Conservation (phyloP, 2,329 filamentous ascomycete species). For the Herpotrichia juniperi region DNA sequence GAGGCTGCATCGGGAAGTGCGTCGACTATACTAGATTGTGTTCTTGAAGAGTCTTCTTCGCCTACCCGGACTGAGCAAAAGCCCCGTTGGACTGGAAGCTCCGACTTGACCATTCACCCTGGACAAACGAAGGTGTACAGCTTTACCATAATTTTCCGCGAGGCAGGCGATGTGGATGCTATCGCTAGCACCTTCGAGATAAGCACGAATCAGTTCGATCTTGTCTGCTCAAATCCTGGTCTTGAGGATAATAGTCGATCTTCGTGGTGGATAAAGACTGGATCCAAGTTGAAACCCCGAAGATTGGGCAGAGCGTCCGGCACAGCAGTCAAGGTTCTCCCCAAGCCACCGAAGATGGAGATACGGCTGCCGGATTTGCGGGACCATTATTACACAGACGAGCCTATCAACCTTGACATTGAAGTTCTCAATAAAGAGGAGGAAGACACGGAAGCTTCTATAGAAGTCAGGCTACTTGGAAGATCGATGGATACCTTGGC, state of each 20-base stretch:
- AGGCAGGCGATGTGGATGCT: constrained; percentile 78
- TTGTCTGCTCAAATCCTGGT: constrained; percentile 68
- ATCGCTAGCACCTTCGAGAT: constrained; percentile 68
- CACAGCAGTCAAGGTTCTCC: constrained; percentile 72
- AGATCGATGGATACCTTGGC: constrained; percentile 53
- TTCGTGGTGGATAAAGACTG: constrained; percentile 42
- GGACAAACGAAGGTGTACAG: constrained; percentile 73
- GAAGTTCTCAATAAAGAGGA: constrained; percentile 83
- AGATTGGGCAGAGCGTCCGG: constrained; percentile 43
- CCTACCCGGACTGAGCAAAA: constrained; percentile 26
- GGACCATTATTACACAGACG: constrained; percentile 84
- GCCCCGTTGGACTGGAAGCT: constrained; percentile 59
- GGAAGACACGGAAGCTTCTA: constrained; percentile 72
- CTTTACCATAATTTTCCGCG: constrained; percentile 75
- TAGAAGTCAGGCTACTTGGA: constrained; percentile 73
- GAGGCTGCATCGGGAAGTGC: constrained; percentile 10
- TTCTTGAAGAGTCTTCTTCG: constrained; percentile 34
- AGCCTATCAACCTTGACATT: constrained; percentile 71
- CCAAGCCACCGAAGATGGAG: constrained; percentile 90
- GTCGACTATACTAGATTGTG: constrained; percentile 27
- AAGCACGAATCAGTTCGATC: constrained; percentile 67
- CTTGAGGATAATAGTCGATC: constrained; percentile 32
- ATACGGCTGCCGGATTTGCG: constrained; percentile 68
- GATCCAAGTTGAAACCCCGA: constrained; percentile 29
- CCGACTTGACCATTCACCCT: constrained; percentile 70